Base-by-base conservation (phyloP, 306 rosid species). In the Cicer bijugum region DNA sequence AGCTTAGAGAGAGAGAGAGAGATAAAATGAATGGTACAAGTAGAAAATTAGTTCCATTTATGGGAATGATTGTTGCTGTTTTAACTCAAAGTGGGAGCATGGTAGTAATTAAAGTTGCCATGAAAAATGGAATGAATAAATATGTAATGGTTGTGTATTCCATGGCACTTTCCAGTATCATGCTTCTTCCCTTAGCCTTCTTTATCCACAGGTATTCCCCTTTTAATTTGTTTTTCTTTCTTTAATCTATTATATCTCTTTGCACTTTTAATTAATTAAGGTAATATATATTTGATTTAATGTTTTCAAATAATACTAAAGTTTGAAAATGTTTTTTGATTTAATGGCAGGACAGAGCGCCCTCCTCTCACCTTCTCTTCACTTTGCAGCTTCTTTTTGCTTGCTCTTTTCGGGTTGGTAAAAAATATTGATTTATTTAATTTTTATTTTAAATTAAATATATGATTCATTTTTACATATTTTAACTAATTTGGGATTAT, bases 51-150 rank as follows among this genome's bases (percentile, higher is more conserved):
- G 4, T 75, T 51, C 51, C 86, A 9, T 85, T 83, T 66, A 10
- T 62, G 59, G 92, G 89, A 52, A 88, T 85, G 88, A 44, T 82
- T 42, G 0, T 71, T 11, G 77, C 73, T 17, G 42, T 85, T 73
- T 7, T 85, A 72, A 9, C 57, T 57, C 89, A 85, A 75, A 79
- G 79, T 47, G 76, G 84, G 1, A 77, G 65, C 70, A 67, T 65
- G 63, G 83, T 78, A 5, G 70, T 78, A 4, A 74, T 23, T 48
- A 82, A 82, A 74, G 4, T 70, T 52, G 82, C 83, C 3, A 52
- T 78, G 77, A 9, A 2, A 60, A 57, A 63, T 52, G 83, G 61
- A 2, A 61, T 82, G 0, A 74, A 82, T 66, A 74, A 63, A 44
- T 82, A 78, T 58, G 80, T 74, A 47, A 52, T 78, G 86, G 28